Percentiles rank a stretch among this genome's conserved stretches.
Evolutionary conservation across 208 protist species (phyloP).

Genomic region (Trypanosoma rangeli): DNA sequence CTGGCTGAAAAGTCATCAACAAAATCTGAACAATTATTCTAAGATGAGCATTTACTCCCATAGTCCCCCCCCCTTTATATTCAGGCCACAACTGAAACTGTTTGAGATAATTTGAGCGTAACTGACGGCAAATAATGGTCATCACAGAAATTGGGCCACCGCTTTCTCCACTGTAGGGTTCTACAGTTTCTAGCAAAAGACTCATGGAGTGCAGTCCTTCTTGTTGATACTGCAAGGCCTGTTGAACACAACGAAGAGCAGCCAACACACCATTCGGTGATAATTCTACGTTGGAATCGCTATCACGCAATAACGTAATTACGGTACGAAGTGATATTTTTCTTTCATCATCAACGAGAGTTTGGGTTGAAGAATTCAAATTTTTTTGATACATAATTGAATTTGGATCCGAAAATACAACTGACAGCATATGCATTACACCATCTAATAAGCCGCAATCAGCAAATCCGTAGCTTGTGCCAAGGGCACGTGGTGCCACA

Average conservation of each 20-base stretch:
- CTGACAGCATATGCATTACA: conserved; percentile 82
- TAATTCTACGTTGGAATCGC: conserved; percentile 65
- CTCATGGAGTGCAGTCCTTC: conserved; percentile 54
- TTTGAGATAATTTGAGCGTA: conserved; percentile 72
- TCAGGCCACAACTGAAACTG: conserved; percentile 84
- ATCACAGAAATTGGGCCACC: conserved; percentile 39
- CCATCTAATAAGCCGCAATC: conserved; percentile 90
- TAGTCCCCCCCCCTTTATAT: conserved; percentile 70
- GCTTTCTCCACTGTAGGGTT: conserved; percentile 42
- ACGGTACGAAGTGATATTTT: conserved; percentile 48
- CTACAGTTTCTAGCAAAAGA: conserved; percentile 54
- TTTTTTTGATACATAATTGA: conserved; percentile 63
- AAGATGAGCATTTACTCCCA: conserved; percentile 80
- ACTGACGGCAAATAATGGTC: conserved; percentile 68
- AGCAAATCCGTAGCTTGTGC: conserved; percentile 86
- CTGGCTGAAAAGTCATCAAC: conserved; percentile 49
- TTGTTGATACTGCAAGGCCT: conserved; percentile 61
- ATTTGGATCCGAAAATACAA: conserved; percentile 77
- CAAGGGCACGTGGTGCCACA: conserved; percentile 58
- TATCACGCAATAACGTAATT: conserved; percentile 75
- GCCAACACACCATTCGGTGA: conserved; percentile 82
- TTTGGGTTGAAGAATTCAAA: neutral
- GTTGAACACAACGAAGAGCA: conserved; percentile 69
- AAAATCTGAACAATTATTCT: conserved; percentile 83
- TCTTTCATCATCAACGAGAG: conserved; percentile 58